phyloP scores from a whole-genome alignment of 2,329 filamentous ascomycete species.

The Mycosphaerella sp. region DNA sequence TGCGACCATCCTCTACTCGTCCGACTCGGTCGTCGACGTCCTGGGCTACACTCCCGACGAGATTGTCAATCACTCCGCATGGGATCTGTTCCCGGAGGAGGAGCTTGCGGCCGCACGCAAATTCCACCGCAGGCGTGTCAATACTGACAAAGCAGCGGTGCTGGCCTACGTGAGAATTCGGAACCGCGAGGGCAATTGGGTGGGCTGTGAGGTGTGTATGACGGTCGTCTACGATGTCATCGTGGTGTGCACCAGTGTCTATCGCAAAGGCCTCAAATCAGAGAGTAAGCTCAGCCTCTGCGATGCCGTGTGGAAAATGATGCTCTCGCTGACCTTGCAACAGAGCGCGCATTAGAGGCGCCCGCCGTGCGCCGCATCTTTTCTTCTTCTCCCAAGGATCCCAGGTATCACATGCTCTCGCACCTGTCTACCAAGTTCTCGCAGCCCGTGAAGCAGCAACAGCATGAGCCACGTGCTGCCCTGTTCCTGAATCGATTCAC shows the following conservation, averaged over 20 bases:
- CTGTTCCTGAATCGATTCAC: conserved; percentile 84
- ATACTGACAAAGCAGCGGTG: conserved; percentile 77
- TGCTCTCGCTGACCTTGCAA: conserved; percentile 10
- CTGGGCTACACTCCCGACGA: conserved; percentile 72
- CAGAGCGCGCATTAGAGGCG: conserved; percentile 70
- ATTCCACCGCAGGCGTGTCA: conserved; percentile 65
- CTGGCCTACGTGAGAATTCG: conserved; percentile 71
- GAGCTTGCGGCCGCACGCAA: conserved; percentile 69
- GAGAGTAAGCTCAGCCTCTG: conserved; percentile 54
- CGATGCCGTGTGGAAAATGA: too few relatives aligned
- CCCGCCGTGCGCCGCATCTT: conserved; percentile 73
- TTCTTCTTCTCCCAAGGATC: conserved; percentile 72
- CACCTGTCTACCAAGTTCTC: conserved; percentile 75
- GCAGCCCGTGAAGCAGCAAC: conserved; percentile 49
- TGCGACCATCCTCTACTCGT: conserved; percentile 74
- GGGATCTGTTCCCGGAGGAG: conserved; percentile 79
- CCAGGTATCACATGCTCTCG: conserved; percentile 83
- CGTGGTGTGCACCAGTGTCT: conserved; percentile 77
- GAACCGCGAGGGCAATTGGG: conserved; percentile 62
- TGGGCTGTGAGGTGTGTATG: conserved; percentile 82
- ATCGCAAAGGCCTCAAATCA: conserved; percentile 60
- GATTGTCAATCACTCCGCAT: conserved; percentile 68
- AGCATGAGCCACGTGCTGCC: conserved; percentile 71
- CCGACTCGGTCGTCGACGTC: conserved; percentile 76
- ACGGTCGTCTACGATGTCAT: conserved; percentile 83